Evolutionary conservation across 2,329 filamentous ascomycete species (phyloP).

Genomic region (Karstenula rhodostoma): DNA sequence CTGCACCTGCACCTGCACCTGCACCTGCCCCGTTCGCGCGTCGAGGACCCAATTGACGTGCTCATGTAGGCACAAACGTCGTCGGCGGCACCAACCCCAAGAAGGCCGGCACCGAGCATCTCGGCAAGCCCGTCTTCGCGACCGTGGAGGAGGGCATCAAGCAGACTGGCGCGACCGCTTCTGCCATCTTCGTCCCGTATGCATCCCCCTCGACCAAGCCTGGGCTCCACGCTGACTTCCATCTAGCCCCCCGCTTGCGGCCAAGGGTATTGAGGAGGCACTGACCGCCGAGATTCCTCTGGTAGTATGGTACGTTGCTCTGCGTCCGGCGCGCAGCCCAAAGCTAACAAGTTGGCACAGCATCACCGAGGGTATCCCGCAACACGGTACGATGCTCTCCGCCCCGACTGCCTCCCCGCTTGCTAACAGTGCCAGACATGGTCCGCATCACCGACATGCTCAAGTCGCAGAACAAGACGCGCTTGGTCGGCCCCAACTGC

Average conservation of each 20-base stretch:
- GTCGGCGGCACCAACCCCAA: slow-evolving; percentile 99
- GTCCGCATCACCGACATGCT: slow-evolving; percentile 97
- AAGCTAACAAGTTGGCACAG: slow-evolving; percentile 48
- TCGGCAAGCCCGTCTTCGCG: slow-evolving; percentile 91
- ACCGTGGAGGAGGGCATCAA: slow-evolving; percentile 88
- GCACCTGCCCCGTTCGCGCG: background rate
- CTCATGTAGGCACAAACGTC: slow-evolving; percentile 81
- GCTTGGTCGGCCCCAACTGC: slow-evolving; percentile 97
- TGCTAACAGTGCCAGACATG: slow-evolving; percentile 74
- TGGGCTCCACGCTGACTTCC: slow-evolving; percentile 37
- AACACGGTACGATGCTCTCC: slow-evolving; percentile 74
- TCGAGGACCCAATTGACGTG: slow-evolving; percentile 37
- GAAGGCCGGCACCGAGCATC: slow-evolving; percentile 91
- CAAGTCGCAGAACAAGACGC: slow-evolving; percentile 96
- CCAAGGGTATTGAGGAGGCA: slow-evolving; percentile 95
- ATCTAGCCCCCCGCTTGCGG: slow-evolving; percentile 83
- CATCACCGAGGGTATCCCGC: slow-evolving; percentile 97
- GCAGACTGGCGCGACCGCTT: slow-evolving; percentile 88
- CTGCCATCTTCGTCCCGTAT: slow-evolving; percentile 95
- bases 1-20: slow-evolving; percentile 21
- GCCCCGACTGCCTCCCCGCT: background rate
- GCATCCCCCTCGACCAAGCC: slow-evolving; percentile 27
- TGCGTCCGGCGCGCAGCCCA: slow-evolving; percentile 17
- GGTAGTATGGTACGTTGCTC: slow-evolving; percentile 75
- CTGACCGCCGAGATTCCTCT: slow-evolving; percentile 91